phyloP scores from a whole-genome alignment of 1,284 basidiomycete species.

The Singerocomus inundabilis region DNA sequence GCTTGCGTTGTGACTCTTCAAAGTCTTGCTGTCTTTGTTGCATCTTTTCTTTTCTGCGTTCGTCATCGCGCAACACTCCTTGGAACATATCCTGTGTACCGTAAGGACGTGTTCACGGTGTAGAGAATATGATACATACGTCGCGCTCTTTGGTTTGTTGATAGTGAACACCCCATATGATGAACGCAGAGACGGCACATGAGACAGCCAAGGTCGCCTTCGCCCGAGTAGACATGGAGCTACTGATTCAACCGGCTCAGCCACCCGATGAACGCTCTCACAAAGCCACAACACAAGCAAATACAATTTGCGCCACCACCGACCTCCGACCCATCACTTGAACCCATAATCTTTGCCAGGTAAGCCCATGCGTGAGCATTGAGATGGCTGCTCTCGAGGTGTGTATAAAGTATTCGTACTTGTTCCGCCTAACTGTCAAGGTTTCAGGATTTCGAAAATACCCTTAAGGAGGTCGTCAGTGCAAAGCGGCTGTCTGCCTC shows the following conservation, averaged over 20 bases:
- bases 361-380: slow-evolving; percentile 21
- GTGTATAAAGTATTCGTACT: neutral
- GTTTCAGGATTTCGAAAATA: slow-evolving; percentile 70
- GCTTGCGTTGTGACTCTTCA: slow-evolving; percentile 62
- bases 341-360: slow-evolving; percentile 6
- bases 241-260: slow-evolving; percentile 7
- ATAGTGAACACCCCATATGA: slow-evolving; percentile 90
- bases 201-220: slow-evolving; percentile 77
- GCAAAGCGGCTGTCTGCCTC: slow-evolving; percentile 82
- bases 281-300: slow-evolving; percentile 30
- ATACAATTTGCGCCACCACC: slow-evolving; percentile 15
- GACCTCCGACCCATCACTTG: slow-evolving; percentile 3
- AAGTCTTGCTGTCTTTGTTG: slow-evolving; percentile 63
- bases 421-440: slow-evolving; percentile 5
- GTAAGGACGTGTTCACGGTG: slow-evolving; percentile 9
- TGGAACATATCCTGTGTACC: slow-evolving; percentile 80
- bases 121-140: slow-evolving; percentile 41
- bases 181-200: slow-evolving; percentile 62
- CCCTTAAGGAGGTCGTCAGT: slow-evolving; percentile 75
- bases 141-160: slow-evolving; percentile 86
- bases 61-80: slow-evolving; percentile 87
- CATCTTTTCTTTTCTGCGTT: slow-evolving; percentile 72
- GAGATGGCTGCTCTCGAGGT: slow-evolving; percentile 30
- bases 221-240: slow-evolving; percentile 68
- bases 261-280: slow-evolving; percentile 10